Percentiles rank a stretch among this genome's conserved stretches.
phyloP scores from a whole-genome alignment of 176 grass and related monocot species.

The Carex pumila region DNA sequence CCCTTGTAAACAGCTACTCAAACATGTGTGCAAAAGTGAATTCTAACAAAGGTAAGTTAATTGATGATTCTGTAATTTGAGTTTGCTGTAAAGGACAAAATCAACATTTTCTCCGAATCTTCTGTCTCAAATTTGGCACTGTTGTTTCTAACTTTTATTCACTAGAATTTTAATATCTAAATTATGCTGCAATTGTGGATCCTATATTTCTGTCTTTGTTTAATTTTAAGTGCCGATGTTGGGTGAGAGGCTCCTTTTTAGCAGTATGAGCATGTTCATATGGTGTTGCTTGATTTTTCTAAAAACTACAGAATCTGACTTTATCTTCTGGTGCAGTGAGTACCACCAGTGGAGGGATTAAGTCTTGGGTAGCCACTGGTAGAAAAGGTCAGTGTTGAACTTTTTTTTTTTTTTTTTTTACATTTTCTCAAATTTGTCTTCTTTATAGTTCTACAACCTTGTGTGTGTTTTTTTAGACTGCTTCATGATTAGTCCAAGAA shows the following conservation, averaged over 20 bases:
- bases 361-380: conserved; percentile 75
- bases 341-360: conserved; percentile 26
- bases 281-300: background rate
- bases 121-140: background rate
- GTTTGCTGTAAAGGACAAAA: background rate
- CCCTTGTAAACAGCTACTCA: conserved; percentile 82
- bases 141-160: background rate
- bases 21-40: conserved; percentile 55
- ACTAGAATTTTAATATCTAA: background rate
- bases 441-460: background rate
- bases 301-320: background rate
- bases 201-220: background rate
- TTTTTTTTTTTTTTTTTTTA: background rate
- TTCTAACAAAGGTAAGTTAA: conserved; percentile 28
- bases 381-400: conserved; percentile 47
- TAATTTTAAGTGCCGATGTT: background rate
- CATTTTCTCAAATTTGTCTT: background rate
- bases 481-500: background rate
- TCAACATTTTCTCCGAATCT: background rate
- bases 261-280: background rate
- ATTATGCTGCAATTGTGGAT: background rate
- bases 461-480: background rate
- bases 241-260: background rate
- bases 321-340: conserved; percentile 31
- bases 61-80: conserved; percentile 16